Conservation (phyloP, 2,329 filamentous ascomycete genomes). For the Neoscytalidium dimidiatum region DNA sequence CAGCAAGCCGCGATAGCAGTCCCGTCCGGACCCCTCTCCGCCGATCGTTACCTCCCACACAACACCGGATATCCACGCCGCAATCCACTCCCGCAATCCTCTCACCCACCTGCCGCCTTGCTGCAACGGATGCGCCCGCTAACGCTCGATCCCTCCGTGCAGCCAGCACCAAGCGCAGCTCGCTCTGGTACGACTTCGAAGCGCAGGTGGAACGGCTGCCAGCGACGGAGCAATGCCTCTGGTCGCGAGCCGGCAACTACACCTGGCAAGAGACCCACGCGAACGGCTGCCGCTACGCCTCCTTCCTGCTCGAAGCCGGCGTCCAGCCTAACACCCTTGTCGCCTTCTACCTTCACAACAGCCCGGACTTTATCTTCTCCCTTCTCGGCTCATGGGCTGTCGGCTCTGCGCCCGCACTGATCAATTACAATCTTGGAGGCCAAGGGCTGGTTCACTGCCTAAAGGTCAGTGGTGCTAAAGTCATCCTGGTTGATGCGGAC, state of each 20-base stretch:
- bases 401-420: constrained; percentile 68
- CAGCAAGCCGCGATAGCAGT: constrained; percentile 35
- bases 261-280: constrained; percentile 41
- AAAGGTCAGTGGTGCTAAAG: constrained; percentile 55
- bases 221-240: constrained; percentile 40
- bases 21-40: constrained; percentile 36
- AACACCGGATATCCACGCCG: constrained; percentile 23
- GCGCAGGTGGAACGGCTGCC: constrained; percentile 46
- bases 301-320: constrained; percentile 43
- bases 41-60: constrained; percentile 32
- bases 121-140: not conserved
- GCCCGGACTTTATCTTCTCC: constrained; percentile 67
- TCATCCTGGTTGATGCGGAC: constrained; percentile 63
- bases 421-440: constrained; percentile 69
- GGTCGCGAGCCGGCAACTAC: constrained; percentile 60
- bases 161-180: constrained; percentile 48
- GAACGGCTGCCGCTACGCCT: constrained; percentile 37
- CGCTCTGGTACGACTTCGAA: constrained; percentile 68
- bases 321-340: constrained; percentile 64
- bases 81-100: not conserved
- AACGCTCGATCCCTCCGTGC: not conserved
- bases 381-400: constrained; percentile 59
- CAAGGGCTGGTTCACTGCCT: constrained; percentile 68
- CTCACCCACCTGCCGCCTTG: not conserved
- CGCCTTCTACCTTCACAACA: constrained; percentile 68